These are phyloP conservation scores for Fusarium sp. DNA, from an alignment of 2,329 filamentous ascomycete species.

Conservation along the genomic window DNA sequence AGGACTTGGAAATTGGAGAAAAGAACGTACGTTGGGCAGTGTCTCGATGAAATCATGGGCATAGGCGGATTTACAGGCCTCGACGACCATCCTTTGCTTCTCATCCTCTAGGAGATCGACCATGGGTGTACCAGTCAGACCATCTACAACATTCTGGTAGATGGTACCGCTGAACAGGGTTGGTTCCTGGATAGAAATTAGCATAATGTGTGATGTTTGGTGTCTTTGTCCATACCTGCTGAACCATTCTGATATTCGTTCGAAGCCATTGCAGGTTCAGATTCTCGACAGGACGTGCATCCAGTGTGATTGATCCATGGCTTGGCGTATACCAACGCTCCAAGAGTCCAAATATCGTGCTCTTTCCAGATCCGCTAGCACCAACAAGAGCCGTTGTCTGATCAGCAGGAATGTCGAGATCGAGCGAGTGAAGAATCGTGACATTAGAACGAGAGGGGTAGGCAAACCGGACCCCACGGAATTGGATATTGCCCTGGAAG, in stretches of 20 bases:
- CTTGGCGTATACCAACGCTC: conserved; percentile 70
- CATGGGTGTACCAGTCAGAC: conserved; percentile 56
- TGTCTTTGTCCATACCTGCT: conserved; percentile 47
- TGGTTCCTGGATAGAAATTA: conserved; percentile 56
- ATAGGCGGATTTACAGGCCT: conserved; percentile 63
- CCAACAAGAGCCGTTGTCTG: conserved; percentile 68
- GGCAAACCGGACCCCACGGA: conserved; percentile 62
- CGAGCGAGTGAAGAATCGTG: conserved; percentile 57
- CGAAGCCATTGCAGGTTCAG: conserved; percentile 66
- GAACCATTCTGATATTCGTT: conserved; percentile 64
- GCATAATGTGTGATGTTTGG: not conserved
- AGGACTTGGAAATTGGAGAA: rapidly evolving
- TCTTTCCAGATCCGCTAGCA: conserved; percentile 69
- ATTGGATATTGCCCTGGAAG: conserved; percentile 59
- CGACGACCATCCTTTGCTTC: conserved; percentile 57
- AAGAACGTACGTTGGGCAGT: conserved; percentile 53
- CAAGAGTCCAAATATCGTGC: conserved; percentile 67
- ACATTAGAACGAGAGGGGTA: conserved; percentile 68
- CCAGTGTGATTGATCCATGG: conserved; percentile 59
- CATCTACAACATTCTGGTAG: conserved; percentile 64
- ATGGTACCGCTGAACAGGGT: conserved; percentile 66
- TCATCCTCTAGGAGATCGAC: conserved; percentile 55
- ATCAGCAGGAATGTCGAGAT: conserved; percentile 58
- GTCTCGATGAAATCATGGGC: conserved; percentile 65
- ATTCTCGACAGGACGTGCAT: conserved; percentile 55